These are phyloP conservation scores for Hippophae tibetana DNA, from an alignment of 306 rosid species.

Conservation along the genomic window DNA sequence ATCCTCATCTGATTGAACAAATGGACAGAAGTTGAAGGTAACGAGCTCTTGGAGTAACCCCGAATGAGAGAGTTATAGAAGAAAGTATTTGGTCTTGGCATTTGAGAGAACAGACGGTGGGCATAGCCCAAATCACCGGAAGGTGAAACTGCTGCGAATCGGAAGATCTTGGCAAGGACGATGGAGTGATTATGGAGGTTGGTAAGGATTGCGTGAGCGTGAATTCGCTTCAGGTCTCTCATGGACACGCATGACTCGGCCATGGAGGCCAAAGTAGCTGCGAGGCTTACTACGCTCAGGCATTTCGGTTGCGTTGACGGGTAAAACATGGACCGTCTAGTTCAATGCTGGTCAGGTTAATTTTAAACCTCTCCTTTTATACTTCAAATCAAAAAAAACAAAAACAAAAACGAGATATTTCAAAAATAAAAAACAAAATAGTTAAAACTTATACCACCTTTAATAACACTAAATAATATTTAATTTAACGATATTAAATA, in stretches of 20 bases:
- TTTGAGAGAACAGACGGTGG: slow-evolving; percentile 40
- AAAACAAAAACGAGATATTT: too few relatives aligned
- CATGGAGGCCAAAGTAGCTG: slow-evolving; percentile 26
- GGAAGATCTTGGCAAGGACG: slow-evolving; percentile 59
- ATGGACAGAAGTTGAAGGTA: slow-evolving; percentile 23
- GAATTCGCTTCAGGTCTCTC: slow-evolving; percentile 43
- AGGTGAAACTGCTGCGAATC: slow-evolving; percentile 47
- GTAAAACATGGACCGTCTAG: too few relatives aligned
- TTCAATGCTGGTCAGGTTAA: too few relatives aligned
- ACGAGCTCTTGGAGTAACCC: slow-evolving; percentile 35
- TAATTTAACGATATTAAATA: too few relatives aligned
- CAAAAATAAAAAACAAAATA: too few relatives aligned
- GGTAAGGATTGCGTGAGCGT: slow-evolving; percentile 31
- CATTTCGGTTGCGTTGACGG: too few relatives aligned
- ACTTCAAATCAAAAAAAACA: too few relatives aligned
- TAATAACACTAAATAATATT: too few relatives aligned
- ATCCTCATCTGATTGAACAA: slow-evolving; percentile 46
- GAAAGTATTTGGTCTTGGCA: slow-evolving; percentile 40
- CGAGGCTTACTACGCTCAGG: slow-evolving; percentile 7
- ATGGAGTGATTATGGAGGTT: slow-evolving; percentile 29
- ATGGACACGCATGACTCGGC: slow-evolving; percentile 41
- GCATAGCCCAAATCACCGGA: slow-evolving; percentile 43
- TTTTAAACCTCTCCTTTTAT: too few relatives aligned
- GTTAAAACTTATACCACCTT: too few relatives aligned
- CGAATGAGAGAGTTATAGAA: slow-evolving; percentile 54